Base-by-base conservation (phyloP, 2,329 filamentous ascomycete species). In the Metarhizium rileyi region DNA sequence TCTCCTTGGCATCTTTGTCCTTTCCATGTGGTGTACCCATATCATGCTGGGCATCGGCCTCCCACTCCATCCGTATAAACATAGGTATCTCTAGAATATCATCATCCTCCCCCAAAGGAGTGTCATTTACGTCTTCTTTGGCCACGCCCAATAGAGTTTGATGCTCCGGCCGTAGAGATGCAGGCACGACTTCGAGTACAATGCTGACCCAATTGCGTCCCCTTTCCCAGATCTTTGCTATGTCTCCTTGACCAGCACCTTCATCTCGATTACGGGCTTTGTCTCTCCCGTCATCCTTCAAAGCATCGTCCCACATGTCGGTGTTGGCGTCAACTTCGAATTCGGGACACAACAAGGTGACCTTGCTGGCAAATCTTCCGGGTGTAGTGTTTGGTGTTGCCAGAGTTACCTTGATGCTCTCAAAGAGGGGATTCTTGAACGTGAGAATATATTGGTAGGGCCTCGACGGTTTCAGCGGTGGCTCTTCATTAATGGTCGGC, bases 131-230 rank as follows among this genome's bases (percentile, higher is more conserved):
- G 27, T 65, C 64, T 38, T 71, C 62, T 54, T 66, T 43, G 56
- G 63, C 48, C 16, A 25, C 23, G 66, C 59, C 50, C 52, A 58
- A 30, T 45, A 52, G 51, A 57, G 50, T 56, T 33, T 67, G 61
- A 30, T 63, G 59, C 28, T 73, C 70, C 1, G 70, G 56, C 35
- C 66, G 64, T 22, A 83, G 63, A 42, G 73, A 76, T 0, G 80
- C 73, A 2, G 90, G 80, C 0, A 96, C 80, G 14, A 98, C 85
- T 65, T 98, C 93, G 25, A 98, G 75, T 20, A 96, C 87, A 10
- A 98, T 88, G 56, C 84, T 93, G 16, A 93, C 93, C 87, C 90
- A 96, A 65, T 97, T 98, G 33, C 90, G 77, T 0, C 90, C 91
- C 48, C 84, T 80, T 55, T 96, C 90, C 87, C 89, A 98, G n/a